phyloP scores from a whole-genome alignment of 2,329 filamentous ascomycete species.

The Fusarium sp. region DNA sequence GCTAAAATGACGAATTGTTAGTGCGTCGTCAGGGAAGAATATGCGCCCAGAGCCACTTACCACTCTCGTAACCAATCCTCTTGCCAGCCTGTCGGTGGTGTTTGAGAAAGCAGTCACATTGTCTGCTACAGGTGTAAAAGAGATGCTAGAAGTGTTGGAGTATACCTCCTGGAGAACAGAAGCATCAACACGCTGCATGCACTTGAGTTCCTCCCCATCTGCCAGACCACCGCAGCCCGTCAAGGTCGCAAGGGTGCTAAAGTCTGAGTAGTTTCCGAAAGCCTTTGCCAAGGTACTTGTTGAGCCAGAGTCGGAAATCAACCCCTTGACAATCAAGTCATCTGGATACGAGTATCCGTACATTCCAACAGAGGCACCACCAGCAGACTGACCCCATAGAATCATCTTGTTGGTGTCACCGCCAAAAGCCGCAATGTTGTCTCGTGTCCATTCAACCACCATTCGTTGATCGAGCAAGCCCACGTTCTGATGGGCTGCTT shows the following conservation, averaged over 20 bases:
- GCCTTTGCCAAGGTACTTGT: constrained; percentile 4
- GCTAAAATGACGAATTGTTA: not conserved
- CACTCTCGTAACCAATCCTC: constrained; percentile 28
- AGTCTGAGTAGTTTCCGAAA: constrained; percentile 14
- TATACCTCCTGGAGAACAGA: constrained; percentile 14
- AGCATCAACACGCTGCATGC: constrained; percentile 5
- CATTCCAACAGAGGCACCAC: constrained; percentile 54
- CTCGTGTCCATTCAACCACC: constrained; percentile 43
- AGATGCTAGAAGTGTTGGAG: constrained; percentile 10
- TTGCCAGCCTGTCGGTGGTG: constrained; percentile 24
- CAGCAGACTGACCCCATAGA: constrained; percentile 46
- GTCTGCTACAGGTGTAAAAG: constrained; percentile 25
- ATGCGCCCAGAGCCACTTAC: not conserved
- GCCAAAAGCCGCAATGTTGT: constrained; percentile 45
- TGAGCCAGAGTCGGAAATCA: constrained; percentile 56
- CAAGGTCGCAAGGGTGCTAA: constrained; percentile 13
- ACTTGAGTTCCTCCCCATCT: not conserved
- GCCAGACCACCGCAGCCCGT: constrained; percentile 11
- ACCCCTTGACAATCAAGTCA: constrained; percentile 60
- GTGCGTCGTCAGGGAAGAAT: not conserved
- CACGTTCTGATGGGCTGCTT: constrained; percentile 36
- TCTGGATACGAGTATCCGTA: constrained; percentile 60
- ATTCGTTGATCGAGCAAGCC: constrained; percentile 41
- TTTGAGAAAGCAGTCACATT: constrained; percentile 26
- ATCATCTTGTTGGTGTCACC: constrained; percentile 41